These are phyloP conservation scores for Wickerhamiella qilinensis DNA, from an alignment of 805 yeast genomes.

Conservation along the genomic window DNA sequence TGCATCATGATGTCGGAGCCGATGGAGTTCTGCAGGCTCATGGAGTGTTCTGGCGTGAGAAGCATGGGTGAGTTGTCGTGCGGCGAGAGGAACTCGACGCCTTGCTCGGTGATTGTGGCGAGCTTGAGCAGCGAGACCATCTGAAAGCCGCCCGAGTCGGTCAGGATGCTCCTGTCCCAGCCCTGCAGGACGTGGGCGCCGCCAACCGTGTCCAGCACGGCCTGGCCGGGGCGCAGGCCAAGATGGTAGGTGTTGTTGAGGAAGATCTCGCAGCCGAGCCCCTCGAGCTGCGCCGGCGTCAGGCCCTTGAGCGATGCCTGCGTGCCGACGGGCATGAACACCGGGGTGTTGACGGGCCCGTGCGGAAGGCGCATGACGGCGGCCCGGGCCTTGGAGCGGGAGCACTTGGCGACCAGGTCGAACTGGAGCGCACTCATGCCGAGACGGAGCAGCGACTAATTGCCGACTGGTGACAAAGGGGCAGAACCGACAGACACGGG, in stretches of 20 bases:
- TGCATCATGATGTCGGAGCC: slow-evolving; percentile 34
- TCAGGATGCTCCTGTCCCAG: slow-evolving; percentile 28
- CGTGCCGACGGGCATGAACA: slow-evolving; percentile 33
- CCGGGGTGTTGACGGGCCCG: slow-evolving; percentile 28
- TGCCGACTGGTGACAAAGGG: too few species aligned
- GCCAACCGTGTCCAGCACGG: slow-evolving; percentile 26
- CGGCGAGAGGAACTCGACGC: slow-evolving; percentile 29
- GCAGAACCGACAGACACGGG: too few species aligned
- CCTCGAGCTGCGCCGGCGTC: slow-evolving; percentile 27
- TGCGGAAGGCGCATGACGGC: slow-evolving; percentile 28
- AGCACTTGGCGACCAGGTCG: slow-evolving; percentile 27
- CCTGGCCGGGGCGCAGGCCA: slow-evolving; percentile 30
- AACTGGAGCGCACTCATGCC: slow-evolving; percentile 23
- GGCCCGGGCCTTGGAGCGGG: slow-evolving; percentile 29
- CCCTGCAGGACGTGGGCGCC: slow-evolving; percentile 29
- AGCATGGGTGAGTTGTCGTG: slow-evolving; percentile 32
- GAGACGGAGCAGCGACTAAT: neutral
- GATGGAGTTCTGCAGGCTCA: slow-evolving; percentile 27
- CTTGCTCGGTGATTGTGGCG: slow-evolving; percentile 31
- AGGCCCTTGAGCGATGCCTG: slow-evolving; percentile 31
- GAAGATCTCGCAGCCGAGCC: slow-evolving; percentile 27
- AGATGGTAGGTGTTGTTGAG: slow-evolving; percentile 30
- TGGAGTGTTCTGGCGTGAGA: slow-evolving; percentile 32
- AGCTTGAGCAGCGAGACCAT: slow-evolving; percentile 30
- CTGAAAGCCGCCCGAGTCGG: slow-evolving; percentile 32